phyloP scores from a whole-genome alignment of 306 rosid genomes.

The Sesbania bispinosa region DNA sequence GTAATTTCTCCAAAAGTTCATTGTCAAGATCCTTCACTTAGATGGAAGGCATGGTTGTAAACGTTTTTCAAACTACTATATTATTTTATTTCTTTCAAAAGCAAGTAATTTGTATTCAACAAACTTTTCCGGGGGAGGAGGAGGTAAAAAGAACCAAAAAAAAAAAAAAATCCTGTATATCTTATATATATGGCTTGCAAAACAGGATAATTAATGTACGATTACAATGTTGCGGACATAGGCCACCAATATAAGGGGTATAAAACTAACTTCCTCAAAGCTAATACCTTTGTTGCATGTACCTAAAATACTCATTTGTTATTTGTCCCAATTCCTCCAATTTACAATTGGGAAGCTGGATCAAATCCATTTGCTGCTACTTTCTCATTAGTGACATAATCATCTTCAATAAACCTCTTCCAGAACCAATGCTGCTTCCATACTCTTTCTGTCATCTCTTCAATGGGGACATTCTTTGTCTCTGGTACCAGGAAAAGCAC shows the following conservation, averaged over 20 bases:
- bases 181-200: not conserved
- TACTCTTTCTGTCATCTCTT: constrained; percentile 83
- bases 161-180: not conserved
- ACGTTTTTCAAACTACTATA: no score
- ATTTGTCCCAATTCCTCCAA: not conserved
- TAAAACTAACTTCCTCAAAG: not conserved
- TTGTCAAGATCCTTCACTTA: no score
- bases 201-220: not conserved
- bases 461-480: constrained; percentile 84
- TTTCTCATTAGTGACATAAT: constrained; percentile 14
- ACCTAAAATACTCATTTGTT: not conserved
- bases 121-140: not conserved
- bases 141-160: not conserved
- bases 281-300: not conserved
- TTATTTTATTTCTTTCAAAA: not conserved
- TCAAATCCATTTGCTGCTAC: constrained; percentile 31
- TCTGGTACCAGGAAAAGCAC: constrained; percentile 69
- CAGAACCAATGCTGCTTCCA: constrained; percentile 90
- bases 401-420: constrained; percentile 67
- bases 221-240: not conserved
- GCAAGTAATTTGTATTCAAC: not conserved
- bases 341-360: constrained; percentile 50
- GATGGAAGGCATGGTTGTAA: no score
- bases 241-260: not conserved
- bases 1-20: no score